Percentiles rank a stretch among this genome's conserved stretches.
phyloP scores from a whole-genome alignment of 306 rosid genomes.

The Crotalaria pallida region DNA sequence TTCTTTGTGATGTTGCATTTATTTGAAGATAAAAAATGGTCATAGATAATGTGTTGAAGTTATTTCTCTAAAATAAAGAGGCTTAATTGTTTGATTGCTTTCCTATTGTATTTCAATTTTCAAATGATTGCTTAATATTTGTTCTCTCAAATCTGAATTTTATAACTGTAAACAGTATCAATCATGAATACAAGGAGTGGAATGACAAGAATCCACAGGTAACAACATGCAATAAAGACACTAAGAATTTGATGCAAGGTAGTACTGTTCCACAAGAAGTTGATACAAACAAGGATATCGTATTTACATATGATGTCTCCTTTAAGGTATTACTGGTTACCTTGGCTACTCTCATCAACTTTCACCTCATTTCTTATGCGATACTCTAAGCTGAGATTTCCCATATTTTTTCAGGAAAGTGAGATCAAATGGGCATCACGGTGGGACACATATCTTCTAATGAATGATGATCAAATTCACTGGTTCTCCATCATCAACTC shows the following conservation, averaged over 20 bases:
- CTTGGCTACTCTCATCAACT: background rate
- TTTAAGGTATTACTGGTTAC: conserved; percentile 58
- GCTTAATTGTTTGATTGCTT: conserved; percentile 1
- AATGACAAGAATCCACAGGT: conserved; percentile 74
- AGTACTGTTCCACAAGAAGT: conserved; percentile 93
- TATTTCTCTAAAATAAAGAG: background rate
- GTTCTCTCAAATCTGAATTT: conserved; percentile 8
- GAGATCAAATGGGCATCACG: conserved; percentile 99
- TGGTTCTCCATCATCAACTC: conserved; percentile 99
- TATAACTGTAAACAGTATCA: conserved; percentile 51
- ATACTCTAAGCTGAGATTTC: conserved; percentile 12
- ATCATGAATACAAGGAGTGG: conserved; percentile 89
- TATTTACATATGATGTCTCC: conserved; percentile 94
- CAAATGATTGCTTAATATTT: conserved; percentile 3
- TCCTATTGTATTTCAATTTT: conserved; percentile 10
- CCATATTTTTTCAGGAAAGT: conserved; percentile 55
- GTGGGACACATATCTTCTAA: conserved; percentile 99
- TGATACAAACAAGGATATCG: conserved; percentile 63
- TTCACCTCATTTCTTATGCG: background rate
- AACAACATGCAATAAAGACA: conserved; percentile 88
- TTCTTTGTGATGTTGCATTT: background rate
- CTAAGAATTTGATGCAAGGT: conserved; percentile 76
- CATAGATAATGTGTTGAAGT: conserved; percentile 4
- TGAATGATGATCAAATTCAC: conserved; percentile 99
- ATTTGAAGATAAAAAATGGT: background rate